Conservation (phyloP, 805 yeast species). For the Ogataea dorogensis region DNA sequence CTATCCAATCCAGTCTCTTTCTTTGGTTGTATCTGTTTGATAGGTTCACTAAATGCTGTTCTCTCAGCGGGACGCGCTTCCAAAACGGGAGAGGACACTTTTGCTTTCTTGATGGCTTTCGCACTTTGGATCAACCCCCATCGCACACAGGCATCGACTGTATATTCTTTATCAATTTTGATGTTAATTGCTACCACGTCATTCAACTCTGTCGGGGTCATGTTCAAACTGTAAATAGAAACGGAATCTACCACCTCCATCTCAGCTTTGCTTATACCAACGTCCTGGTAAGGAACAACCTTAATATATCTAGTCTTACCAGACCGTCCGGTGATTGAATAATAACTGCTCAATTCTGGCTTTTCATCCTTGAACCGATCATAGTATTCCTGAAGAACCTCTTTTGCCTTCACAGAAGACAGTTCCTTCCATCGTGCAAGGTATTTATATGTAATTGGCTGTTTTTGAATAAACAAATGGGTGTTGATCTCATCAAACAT, state of each 20-base stretch:
- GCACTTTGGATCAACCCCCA: constrained; percentile 29
- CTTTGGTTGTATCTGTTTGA: constrained; percentile 4
- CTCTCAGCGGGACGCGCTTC: constrained; percentile 20
- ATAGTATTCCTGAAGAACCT: constrained; percentile 23
- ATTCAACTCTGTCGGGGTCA: constrained; percentile 17
- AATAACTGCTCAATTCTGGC: constrained; percentile 14
- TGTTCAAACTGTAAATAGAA: constrained; percentile 25
- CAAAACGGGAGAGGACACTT: constrained; percentile 1
- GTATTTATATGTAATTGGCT: constrained; percentile 27
- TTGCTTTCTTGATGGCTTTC: constrained; percentile 12
- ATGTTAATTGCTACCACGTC: constrained; percentile 23
- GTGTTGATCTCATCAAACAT: constrained; percentile 20
- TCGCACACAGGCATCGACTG: constrained; percentile 18
- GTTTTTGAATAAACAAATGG: constrained; percentile 20
- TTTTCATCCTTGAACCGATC: constrained; percentile 16
- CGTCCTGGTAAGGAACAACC: constrained; percentile 8
- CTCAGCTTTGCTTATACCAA: constrained; percentile 19
- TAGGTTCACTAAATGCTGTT: constrained; percentile 20
- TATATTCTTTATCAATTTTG: constrained; percentile 11
- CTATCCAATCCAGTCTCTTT: constrained; percentile 2
- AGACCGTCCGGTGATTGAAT: constrained; percentile 17
- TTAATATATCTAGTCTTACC: constrained; percentile 15
- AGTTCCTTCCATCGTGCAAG: constrained; percentile 24
- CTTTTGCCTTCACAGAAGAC: constrained; percentile 20
- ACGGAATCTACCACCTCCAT: constrained; percentile 19